Percentiles rank a stretch among this genome's conserved stretches.
Conservation (phyloP, 208 protist species). For the Novymonas esmeraldas region DNA sequence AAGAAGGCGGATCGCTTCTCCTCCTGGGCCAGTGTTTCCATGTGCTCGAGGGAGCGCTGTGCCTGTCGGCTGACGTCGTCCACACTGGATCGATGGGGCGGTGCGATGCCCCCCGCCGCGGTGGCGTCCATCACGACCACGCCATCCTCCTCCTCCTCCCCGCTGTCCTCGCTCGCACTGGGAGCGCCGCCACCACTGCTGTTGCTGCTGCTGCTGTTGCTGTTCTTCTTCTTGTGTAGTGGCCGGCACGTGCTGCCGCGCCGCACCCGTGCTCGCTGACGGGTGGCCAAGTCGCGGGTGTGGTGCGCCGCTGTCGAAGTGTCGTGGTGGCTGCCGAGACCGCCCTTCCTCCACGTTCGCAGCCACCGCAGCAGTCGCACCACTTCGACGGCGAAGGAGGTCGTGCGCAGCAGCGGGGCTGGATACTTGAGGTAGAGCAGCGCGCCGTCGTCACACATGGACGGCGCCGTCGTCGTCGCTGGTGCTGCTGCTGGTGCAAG, state of each 20-base stretch:
- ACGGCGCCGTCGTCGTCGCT: too few relatives aligned
- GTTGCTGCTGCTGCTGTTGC: background rate
- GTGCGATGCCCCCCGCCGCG: background rate
- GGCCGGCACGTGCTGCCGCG: background rate
- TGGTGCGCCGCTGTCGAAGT: too few relatives aligned
- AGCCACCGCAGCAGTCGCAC: slow-evolving; percentile 78
- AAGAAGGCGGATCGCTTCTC: slow-evolving; percentile 29
- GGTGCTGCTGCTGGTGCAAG: too few relatives aligned
- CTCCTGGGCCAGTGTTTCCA: slow-evolving; percentile 6
- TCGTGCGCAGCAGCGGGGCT: slow-evolving; percentile 71
- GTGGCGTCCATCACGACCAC: background rate
- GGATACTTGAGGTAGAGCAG: slow-evolving; percentile 74
- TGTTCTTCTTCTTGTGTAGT: background rate
- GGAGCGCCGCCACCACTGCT: background rate
- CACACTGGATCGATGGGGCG: slow-evolving; percentile 2
- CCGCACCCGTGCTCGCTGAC: background rate
- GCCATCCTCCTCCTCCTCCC: background rate
- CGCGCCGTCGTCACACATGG: slow-evolving; percentile 23
- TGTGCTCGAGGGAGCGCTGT: slow-evolving; percentile 1
- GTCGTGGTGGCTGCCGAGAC: too few relatives aligned
- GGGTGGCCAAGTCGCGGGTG: too few relatives aligned
- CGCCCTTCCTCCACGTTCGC: slow-evolving; percentile 57
- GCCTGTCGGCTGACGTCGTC: slow-evolving; percentile 3
- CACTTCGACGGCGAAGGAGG: slow-evolving; percentile 66
- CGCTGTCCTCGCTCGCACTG: slow-evolving; percentile 5